These are phyloP conservation scores for Erythrobasidium hasegawianum DNA, from an alignment of 1,284 basidiomycete genomes.

Conservation along the genomic window DNA sequence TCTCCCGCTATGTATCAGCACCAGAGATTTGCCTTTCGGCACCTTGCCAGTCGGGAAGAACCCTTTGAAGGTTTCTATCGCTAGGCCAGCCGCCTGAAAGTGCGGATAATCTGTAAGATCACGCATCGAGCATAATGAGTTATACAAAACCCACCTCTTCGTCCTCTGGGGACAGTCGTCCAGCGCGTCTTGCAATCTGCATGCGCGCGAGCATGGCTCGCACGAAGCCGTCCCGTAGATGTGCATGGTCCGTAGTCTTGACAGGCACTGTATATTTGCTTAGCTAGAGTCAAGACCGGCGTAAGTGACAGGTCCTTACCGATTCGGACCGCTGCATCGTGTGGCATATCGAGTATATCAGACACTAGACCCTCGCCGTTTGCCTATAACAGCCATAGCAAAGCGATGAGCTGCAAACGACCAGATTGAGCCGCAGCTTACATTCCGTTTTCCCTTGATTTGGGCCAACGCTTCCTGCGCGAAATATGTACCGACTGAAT, in stretches of 20 bases:
- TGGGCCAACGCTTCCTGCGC: not conserved
- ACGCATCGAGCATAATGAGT: no score
- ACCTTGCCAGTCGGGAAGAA: slow-evolving; percentile 53
- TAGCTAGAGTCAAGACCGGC: no score
- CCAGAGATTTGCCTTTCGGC: slow-evolving; percentile 52
- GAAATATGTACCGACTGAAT: slow-evolving; percentile 30
- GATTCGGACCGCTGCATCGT: slow-evolving; percentile 68
- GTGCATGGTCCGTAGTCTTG: slow-evolving; percentile 70
- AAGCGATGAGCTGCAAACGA: not conserved
- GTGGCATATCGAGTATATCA: slow-evolving; percentile 59
- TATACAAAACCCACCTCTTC: slow-evolving; percentile 43
- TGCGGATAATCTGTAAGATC: no score
- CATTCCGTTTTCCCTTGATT: slow-evolving; percentile 15
- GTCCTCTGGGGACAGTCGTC: slow-evolving; percentile 17
- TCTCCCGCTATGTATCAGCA: slow-evolving; percentile 47
- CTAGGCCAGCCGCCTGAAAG: slow-evolving; percentile 10
- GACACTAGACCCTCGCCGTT: slow-evolving; percentile 64
- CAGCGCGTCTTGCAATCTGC: slow-evolving; percentile 50
- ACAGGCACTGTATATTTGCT: slow-evolving; percentile 62
- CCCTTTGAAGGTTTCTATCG: slow-evolving; percentile 49
- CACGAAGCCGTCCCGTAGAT: slow-evolving; percentile 78
- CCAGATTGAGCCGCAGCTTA: not conserved
- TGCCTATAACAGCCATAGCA: not conserved
- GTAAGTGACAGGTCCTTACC: no score
- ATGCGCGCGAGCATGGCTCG: slow-evolving; percentile 67